phyloP scores from a whole-genome alignment of 495 filamentous ascomycete genomes.

The Chlorociboria aeruginascens region DNA sequence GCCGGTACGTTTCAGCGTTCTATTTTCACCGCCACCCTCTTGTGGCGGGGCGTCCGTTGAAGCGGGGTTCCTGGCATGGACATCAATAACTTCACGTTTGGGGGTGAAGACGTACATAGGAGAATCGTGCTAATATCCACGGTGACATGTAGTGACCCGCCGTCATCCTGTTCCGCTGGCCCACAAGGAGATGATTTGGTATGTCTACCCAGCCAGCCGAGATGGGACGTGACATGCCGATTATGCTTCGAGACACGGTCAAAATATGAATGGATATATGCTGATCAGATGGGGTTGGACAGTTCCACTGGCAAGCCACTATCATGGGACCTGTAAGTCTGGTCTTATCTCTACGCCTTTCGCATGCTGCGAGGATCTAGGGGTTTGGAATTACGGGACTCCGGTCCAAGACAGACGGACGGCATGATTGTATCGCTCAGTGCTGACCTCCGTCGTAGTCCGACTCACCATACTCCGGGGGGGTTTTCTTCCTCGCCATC shows the following conservation, averaged over 20 bases:
- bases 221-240: neutral
- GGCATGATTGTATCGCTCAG: conserved; percentile 3
- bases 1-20: conserved; percentile 58
- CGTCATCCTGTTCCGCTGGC: conserved; percentile 95
- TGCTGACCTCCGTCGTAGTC: conserved; percentile 34
- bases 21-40: conserved; percentile 8
- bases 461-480: conserved; percentile 92
- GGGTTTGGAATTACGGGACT: neutral
- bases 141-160: conserved; percentile 64
- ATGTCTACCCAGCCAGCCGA: conserved; percentile 30
- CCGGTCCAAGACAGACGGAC: conserved; percentile 5
- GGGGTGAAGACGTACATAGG: neutral
- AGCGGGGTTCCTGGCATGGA: conserved; percentile 17
- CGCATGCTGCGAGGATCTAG: neutral
- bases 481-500: conserved; percentile 96
- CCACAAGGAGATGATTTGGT: conserved; percentile 96
- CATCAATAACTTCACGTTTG: conserved; percentile 13
- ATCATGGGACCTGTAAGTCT: conserved; percentile 97
- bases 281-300: conserved; percentile 14
- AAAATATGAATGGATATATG: conserved; percentile 4
- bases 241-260: conserved; percentile 10
- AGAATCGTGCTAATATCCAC: conserved; percentile 27
- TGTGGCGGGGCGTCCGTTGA: conserved; percentile 16
- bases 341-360: conserved; percentile 10
- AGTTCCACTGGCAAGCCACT: conserved; percentile 99